A percentile compares a stretch with the other conserved stretches of the same genome.
phyloP scores from a whole-genome alignment of 257 asterid genomes.

The Solanum ahanhuiri region DNA sequence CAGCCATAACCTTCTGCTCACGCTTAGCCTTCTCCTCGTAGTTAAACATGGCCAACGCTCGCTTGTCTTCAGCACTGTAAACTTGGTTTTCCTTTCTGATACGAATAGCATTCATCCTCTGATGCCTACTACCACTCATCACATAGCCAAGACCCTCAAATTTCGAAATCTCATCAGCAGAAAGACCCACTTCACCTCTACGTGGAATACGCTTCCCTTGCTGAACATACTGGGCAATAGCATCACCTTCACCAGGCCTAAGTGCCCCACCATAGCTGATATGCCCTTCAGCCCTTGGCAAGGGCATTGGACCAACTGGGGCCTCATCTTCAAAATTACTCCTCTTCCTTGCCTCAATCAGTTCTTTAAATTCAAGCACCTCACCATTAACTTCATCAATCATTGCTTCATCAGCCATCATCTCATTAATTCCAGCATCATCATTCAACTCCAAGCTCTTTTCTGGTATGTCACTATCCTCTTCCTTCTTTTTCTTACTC shows the following conservation, averaged over 20 bases:
- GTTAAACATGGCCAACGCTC: slow-evolving; percentile 96
- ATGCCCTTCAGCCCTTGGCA: slow-evolving; percentile 92
- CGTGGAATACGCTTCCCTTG: slow-evolving; percentile 99
- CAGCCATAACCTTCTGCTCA: slow-evolving; percentile 97
- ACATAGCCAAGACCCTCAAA: slow-evolving; percentile 91
- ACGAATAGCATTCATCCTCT: slow-evolving; percentile 99
- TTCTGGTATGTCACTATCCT: slow-evolving; percentile 19
- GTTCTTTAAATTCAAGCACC: slow-evolving; percentile 52
- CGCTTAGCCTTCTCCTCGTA: slow-evolving; percentile 98
- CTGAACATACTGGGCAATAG: slow-evolving; percentile 96
- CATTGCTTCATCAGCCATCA: slow-evolving; percentile 24
- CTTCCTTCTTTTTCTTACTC: slow-evolving; percentile 37
- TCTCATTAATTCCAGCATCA: slow-evolving; percentile 18
- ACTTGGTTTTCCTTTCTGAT: slow-evolving; percentile 97
- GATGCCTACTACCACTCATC: slow-evolving; percentile 99
- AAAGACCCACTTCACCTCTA: slow-evolving; percentile 98
- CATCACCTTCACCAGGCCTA: slow-evolving; percentile 99
- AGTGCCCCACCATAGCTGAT: slow-evolving; percentile 99
- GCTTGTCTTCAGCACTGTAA: slow-evolving; percentile 93
- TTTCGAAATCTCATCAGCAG: slow-evolving; percentile 90
- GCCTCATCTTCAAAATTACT: slow-evolving; percentile 48
- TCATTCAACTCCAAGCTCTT: slow-evolving; percentile 24
- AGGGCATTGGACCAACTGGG: slow-evolving; percentile 85
- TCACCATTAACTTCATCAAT: slow-evolving; percentile 35
- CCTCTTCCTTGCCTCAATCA: slow-evolving; percentile 54